These are phyloP conservation scores for Blepharisma stoltei DNA, from an alignment of 73 alveolate genomes.

Conservation along the genomic window DNA sequence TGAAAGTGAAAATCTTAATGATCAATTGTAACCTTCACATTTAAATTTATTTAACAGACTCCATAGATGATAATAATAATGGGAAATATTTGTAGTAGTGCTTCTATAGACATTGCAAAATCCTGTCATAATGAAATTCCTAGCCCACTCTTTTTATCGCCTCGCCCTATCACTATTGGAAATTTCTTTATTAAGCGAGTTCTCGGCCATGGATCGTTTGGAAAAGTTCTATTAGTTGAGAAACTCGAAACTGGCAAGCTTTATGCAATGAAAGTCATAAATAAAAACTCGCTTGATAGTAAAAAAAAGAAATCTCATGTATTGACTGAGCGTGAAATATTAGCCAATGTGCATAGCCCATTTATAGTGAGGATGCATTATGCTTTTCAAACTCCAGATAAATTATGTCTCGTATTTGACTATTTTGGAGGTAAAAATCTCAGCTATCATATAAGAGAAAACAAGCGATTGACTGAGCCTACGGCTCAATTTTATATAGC, in stretches of 20 bases:
- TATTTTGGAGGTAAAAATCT: conserved; percentile 84
- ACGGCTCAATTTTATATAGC: conserved; percentile 71
- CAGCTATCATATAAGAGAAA: conserved; percentile 71
- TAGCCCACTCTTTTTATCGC: too few relatives aligned
- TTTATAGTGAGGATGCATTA: conserved; percentile 72
- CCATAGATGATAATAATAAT: background rate
- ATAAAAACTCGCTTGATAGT: conserved; percentile 34
- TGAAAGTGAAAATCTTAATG: too few relatives aligned
- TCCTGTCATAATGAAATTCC: too few relatives aligned
- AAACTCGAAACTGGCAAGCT: conserved; percentile 39
- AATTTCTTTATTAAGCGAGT: conserved; percentile 34
- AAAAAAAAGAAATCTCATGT: conserved; percentile 46
- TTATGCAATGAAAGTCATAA: conserved; percentile 69
- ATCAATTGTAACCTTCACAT: too few relatives aligned
- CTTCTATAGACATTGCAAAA: too few relatives aligned
- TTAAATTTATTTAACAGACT: too few relatives aligned
- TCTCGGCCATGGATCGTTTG: conserved; percentile 67
- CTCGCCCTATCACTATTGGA: background rate
- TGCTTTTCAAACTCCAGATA: conserved; percentile 75
- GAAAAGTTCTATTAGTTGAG: conserved; percentile 63
- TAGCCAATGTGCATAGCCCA: conserved; percentile 62
- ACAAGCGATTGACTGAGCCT: conserved; percentile 70
- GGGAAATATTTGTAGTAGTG: conserved; percentile 11
- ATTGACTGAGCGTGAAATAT: conserved; percentile 67
- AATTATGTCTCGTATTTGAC: conserved; percentile 72